phyloP scores from a whole-genome alignment of 805 yeast genomes.

The Yarrowia phangngaensis region DNA sequence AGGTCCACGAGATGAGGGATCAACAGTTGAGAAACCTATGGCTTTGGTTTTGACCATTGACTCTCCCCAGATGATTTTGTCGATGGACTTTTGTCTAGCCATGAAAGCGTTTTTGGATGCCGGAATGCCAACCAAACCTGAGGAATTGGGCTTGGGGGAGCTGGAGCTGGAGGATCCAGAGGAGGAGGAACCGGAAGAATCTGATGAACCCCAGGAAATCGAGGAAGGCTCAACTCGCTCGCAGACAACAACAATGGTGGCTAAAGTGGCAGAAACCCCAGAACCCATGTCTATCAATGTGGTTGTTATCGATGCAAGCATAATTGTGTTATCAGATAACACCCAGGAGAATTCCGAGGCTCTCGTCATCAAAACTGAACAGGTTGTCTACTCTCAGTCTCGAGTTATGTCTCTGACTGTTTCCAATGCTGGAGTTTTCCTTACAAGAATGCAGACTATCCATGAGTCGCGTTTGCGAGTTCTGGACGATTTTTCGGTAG shows the following conservation, averaged over 20 bases:
- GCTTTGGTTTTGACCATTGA: slow-evolving; percentile 63
- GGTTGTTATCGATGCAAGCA: slow-evolving; percentile 70
- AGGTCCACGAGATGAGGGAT: slow-evolving; percentile 18
- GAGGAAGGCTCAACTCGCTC: slow-evolving; percentile 9
- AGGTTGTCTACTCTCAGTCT: slow-evolving; percentile 65
- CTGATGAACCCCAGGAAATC: slow-evolving; percentile 23
- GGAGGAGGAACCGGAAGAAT: slow-evolving; percentile 27
- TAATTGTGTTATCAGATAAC: slow-evolving; percentile 78
- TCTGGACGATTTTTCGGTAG: slow-evolving; percentile 82
- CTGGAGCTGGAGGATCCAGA: slow-evolving; percentile 26
- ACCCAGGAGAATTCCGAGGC: slow-evolving; percentile 70
- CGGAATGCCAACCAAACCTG: slow-evolving; percentile 41
- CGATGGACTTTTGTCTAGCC: slow-evolving; percentile 80
- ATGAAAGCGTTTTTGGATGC: slow-evolving; percentile 59
- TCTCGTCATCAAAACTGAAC: slow-evolving; percentile 82
- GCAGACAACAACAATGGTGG: no score
- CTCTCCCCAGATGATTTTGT: slow-evolving; percentile 74
- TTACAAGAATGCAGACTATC: slow-evolving; percentile 66
- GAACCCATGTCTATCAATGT: slow-evolving; percentile 42
- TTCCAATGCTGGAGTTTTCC: slow-evolving; percentile 79
- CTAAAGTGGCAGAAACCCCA: slow-evolving; percentile 28
- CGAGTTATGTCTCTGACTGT: slow-evolving; percentile 63
- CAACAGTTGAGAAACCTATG: slow-evolving; percentile 42
- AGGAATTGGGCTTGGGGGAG: slow-evolving; percentile 27
- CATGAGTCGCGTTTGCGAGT: slow-evolving; percentile 65